Evolutionary conservation across 495 filamentous ascomycete species (phyloP).

Genomic region (Penicillium argentinense): DNA sequence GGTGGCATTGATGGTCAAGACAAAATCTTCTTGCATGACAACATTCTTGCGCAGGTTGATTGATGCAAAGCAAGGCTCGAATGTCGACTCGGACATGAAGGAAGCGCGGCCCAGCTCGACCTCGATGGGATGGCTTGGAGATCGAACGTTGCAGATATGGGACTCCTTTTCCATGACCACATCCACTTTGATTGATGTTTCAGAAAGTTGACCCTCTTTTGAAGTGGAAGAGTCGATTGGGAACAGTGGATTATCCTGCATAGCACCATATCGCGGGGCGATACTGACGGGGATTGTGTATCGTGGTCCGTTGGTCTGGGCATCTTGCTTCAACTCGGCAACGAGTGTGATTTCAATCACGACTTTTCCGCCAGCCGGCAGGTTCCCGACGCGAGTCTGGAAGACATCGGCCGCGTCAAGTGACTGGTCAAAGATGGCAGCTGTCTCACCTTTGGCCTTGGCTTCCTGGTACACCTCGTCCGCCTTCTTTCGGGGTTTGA

Average conservation of each 20-base stretch:
- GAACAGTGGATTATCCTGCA: too few relatives aligned
- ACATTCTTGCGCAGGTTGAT: slow-evolving; percentile 49
- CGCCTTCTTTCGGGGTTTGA: slow-evolving; percentile 62
- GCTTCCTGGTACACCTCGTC: slow-evolving; percentile 54
- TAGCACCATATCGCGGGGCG: slow-evolving; percentile 58
- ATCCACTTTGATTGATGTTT: slow-evolving; percentile 55
- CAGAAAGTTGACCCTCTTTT: too few relatives aligned
- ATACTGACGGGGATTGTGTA: slow-evolving; percentile 65
- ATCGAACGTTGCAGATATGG: slow-evolving; percentile 57
- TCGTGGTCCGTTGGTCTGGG: slow-evolving; percentile 58
- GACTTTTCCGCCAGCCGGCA: slow-evolving; percentile 53
- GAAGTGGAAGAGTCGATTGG: too few relatives aligned
- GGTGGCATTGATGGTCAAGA: slow-evolving; percentile 17
- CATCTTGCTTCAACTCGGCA: slow-evolving; percentile 67
- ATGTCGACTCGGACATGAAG: slow-evolving; percentile 33
- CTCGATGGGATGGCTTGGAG: slow-evolving; percentile 63
- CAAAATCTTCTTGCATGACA: slow-evolving; percentile 52
- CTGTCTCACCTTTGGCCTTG: slow-evolving; percentile 53
- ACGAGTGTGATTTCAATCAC: slow-evolving; percentile 62
- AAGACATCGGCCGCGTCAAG: slow-evolving; percentile 60
- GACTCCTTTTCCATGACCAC: slow-evolving; percentile 54
- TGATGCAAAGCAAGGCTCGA: slow-evolving; percentile 53
- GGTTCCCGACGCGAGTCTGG: slow-evolving; percentile 62
- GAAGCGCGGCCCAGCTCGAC: slow-evolving; percentile 59
- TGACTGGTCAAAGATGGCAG: slow-evolving; percentile 62